Conservation (phyloP, 139 green algal species). For the Chlamydomonas sphaeroides region DNA sequence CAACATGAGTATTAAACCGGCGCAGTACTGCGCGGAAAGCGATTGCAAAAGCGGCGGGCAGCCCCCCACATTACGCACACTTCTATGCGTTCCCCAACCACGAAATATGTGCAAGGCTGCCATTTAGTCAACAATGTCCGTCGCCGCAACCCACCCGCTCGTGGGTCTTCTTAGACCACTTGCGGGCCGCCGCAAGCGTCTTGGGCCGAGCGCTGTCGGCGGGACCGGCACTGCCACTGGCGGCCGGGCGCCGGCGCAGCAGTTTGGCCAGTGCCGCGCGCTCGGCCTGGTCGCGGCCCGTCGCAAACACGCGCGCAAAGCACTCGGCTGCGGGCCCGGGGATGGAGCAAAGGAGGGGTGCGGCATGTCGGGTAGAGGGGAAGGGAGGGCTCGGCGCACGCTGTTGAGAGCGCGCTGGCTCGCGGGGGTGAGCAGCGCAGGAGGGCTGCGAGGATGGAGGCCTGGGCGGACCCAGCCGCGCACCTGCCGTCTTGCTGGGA, state of each 20-base stretch:
- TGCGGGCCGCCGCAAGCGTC: slow-evolving; percentile 53
- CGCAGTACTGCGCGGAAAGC: too few species aligned
- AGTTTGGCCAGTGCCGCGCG: neutral
- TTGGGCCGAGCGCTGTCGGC: neutral
- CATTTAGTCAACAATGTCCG: neutral
- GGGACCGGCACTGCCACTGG: neutral
- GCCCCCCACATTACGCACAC: too few species aligned
- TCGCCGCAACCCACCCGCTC: neutral
- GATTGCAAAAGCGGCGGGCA: too few species aligned
- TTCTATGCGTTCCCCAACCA: too few species aligned
- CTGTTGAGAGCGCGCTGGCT: too few species aligned
- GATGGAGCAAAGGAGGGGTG: too few species aligned
- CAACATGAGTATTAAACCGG: too few species aligned
- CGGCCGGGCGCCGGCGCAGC: neutral
- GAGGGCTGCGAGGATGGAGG: too few species aligned
- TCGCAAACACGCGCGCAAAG: slow-evolving; percentile 19
- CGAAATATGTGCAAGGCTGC: neutral
- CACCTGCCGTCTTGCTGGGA: slow-evolving; percentile 27
- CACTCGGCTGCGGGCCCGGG: slow-evolving; percentile 15
- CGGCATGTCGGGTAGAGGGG: too few species aligned
- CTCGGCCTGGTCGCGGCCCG: neutral
- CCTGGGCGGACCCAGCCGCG: too few species aligned
- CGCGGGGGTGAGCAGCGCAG: too few species aligned
- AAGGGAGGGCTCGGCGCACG: too few species aligned
- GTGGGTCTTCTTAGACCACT: slow-evolving; percentile 34